A percentile compares a stretch with the other conserved stretches of the same genome.
These are phyloP conservation scores for Strobilomyces echinocephalus DNA, from an alignment of 768 basidiomycete species.

Conservation along the genomic window DNA sequence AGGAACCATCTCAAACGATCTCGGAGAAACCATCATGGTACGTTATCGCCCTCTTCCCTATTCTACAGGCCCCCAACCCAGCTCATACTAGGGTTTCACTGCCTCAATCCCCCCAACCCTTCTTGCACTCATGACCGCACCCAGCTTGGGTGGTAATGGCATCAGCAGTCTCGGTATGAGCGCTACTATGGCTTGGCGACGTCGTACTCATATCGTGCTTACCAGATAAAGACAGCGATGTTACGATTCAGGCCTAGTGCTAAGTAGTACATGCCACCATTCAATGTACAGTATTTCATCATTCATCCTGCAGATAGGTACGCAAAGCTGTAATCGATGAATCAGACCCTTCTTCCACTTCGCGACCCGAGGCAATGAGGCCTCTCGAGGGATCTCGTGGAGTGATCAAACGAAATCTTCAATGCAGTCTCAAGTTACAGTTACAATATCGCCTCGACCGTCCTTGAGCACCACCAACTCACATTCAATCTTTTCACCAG, in stretches of 20 bases:
- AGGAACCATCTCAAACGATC: constrained; percentile 15
- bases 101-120: constrained; percentile 8
- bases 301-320: background rate
- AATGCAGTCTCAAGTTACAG: constrained; percentile 50
- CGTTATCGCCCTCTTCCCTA: background rate
- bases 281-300: background rate
- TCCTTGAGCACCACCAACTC: constrained; percentile 91
- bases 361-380: background rate
- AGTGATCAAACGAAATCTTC: background rate
- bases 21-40: background rate
- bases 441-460: constrained; percentile 85
- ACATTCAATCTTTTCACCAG: constrained; percentile 86
- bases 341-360: background rate
- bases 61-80: background rate
- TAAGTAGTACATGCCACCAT: background rate
- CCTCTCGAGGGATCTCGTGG: background rate
- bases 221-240: constrained; percentile 14
- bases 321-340: background rate
- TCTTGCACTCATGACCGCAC: background rate
- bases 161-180: constrained; percentile 14
- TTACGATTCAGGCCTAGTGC: background rate
- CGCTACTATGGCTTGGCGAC: background rate
- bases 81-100: constrained; percentile 14
- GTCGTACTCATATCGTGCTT: background rate
- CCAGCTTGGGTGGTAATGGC: background rate